A percentile compares a stretch with the other conserved stretches of the same genome.
These are phyloP conservation scores for Candida insectorum DNA, from an alignment of 805 yeast species.

Conservation along the genomic window DNA sequence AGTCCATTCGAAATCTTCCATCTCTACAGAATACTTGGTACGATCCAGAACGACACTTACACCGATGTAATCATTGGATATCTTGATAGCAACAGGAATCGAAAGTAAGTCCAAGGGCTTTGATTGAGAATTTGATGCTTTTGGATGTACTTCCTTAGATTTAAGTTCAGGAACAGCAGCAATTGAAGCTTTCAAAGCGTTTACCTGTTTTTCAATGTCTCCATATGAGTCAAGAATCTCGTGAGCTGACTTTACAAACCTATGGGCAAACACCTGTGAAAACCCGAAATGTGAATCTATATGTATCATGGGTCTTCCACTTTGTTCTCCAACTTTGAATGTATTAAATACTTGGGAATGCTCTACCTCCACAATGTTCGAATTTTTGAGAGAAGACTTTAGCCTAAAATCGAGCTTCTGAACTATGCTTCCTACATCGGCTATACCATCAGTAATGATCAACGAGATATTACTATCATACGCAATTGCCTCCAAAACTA, in stretches of 20 bases:
- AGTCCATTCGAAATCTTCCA: constrained; percentile 26
- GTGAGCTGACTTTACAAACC: constrained; percentile 17
- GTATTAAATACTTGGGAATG: constrained; percentile 21
- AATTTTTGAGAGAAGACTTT: constrained; percentile 11
- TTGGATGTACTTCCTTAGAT: no score
- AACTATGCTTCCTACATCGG: constrained; percentile 14
- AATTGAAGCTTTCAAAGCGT: background rate
- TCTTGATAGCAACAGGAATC: constrained; percentile 20
- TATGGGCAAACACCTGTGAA: constrained; percentile 26
- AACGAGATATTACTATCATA: constrained; percentile 16
- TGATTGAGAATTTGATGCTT: background rate
- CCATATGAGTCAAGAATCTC: constrained; percentile 5
- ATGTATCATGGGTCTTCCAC: constrained; percentile 11
- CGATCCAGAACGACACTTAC: constrained; percentile 29
- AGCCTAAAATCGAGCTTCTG: constrained; percentile 17
- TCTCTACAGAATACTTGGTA: constrained; percentile 31
- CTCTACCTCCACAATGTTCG: constrained; percentile 20
- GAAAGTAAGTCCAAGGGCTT: constrained; percentile 1
- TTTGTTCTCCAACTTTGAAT: constrained; percentile 9
- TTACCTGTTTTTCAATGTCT: background rate
- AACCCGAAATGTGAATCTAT: constrained; percentile 23
- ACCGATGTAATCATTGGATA: constrained; percentile 34
- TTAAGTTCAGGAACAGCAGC: background rate
- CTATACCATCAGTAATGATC: constrained; percentile 9
- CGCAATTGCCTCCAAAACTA: constrained; percentile 16